Base-by-base conservation (phyloP, 345 rosid species). In the Populus tremula region DNA sequence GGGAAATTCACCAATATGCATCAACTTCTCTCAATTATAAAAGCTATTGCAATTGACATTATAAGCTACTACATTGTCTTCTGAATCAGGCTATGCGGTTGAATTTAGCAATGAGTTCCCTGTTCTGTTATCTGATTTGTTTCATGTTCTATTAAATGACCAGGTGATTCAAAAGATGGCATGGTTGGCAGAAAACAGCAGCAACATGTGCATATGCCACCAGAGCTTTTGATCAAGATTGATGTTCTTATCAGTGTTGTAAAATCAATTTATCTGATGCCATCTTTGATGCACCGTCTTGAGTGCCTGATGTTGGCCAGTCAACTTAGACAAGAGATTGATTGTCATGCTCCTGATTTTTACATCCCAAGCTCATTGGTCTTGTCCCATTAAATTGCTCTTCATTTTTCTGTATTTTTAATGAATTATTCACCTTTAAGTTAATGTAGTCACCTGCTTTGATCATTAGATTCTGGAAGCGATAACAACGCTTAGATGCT, bases 241-340 rank as follows among this genome's bases (percentile, higher is more conserved):
- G 90, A 87, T 72, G 74, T 91, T 53, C 87, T 89, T 2, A 68
- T 86, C 50, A 35, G 76, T 71, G 86, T 86, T 78, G 5, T 90
- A 56, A 88, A 86, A 78, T 84, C 97, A 61, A 76, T 87, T 75
- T 95, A 95, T 86, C 85, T 95, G 73, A 84, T 93, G 33, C 99
- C 98, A 14, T 95, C 99, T 9, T 49, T 92, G 83, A 88, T 95
- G 94, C 88, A 91, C 75, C 95, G 94, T 45, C 77, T 95, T 61
- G 93, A 93, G 82, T 89, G 96, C 68, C 75, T 95, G 68, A 93
- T 91, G 94, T 85, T 93, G 69, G 97, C 99, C 33, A 89, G 91
- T 82, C 97, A 95, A 79, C 94, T 95, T n/a, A 89, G 97, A 80
- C 88, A 87, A 79, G 98, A 93, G 85, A 93, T 95, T 74, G 79